Evolutionary conservation across 768 basidiomycete genomes (phyloP), one percentile per base, ranked within the genome.

Genomic region (Atractiella rhizophila): DNA sequence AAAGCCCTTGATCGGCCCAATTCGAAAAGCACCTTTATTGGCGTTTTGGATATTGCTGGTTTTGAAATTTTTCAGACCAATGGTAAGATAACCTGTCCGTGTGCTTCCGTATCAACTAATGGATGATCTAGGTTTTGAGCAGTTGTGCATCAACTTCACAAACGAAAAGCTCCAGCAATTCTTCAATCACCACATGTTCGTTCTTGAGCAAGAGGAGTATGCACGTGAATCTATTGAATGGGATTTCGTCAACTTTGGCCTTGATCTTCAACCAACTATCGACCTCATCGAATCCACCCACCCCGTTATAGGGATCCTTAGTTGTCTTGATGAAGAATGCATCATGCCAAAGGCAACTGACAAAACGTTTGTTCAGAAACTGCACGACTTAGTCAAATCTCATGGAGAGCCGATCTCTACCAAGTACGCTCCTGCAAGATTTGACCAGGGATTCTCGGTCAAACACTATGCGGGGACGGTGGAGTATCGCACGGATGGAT

Each of bases 301-400:
- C 12, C 63, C 61, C 16, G 63, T 64, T 0, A 83, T 94, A 47
- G 91, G 91, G 39, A 76, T 96, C 45, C 67, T 98, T 33, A 80
- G 82, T 47, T 75, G 77, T 52, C 62, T 98, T 27, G 91, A 98
- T 57, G 91, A 96, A 56, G 88, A 94, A 48, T 96, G 88, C 56
- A 96, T 98, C 59, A 98, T 96, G 88, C 91, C 88, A n/a, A 83
- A 82, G 56, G 88, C 88, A 4, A 81, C 77, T 11, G 88, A 98
- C 57, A 61, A 71, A 31, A 94, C 86, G 0, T 96, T 98, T 62
- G 82, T 83, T 25, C 71, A 81, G 60, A 96, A 94, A 59, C 68
- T 94, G 2, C 68, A 82, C 55, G 62, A 20, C 53, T 59, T 21
- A 39, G 26, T 29, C 37, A 28, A 40, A 12, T 29, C 19, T 21